Conservation (phyloP, 768 basidiomycete genomes). For the Xerocomellus amylosporus region DNA sequence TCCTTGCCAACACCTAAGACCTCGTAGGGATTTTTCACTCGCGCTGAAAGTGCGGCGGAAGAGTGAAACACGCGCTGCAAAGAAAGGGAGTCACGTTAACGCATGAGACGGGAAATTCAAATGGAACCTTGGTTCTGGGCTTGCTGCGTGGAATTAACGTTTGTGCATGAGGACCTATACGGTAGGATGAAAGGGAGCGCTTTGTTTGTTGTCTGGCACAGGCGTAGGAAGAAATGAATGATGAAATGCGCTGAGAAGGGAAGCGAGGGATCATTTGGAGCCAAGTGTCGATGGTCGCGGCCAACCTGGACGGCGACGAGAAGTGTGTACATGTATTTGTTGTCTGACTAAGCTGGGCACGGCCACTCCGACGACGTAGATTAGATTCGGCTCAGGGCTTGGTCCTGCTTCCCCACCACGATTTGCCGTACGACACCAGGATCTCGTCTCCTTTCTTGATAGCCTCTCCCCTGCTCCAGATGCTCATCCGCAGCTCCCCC, state of each 20-base stretch:
- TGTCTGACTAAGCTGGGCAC: constrained; percentile 19
- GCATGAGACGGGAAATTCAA: constrained; percentile 7
- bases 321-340: constrained; percentile 20
- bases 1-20: constrained; percentile 87
- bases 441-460: constrained; percentile 84
- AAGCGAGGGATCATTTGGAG: constrained; percentile 51
- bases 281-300: not conserved
- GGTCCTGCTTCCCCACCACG: constrained; percentile 65
- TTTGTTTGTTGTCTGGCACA: constrained; percentile 43
- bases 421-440: constrained; percentile 84
- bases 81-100: constrained; percentile 19
- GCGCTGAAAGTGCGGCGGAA: constrained; percentile 47
- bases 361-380: not conserved
- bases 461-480: constrained; percentile 59
- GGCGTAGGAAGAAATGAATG: constrained; percentile 56
- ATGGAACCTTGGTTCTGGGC: constrained; percentile 40
- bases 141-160: constrained; percentile 10
- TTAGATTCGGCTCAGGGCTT: too few relatives aligned
- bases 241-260: constrained; percentile 45
- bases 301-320: not conserved
- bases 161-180: constrained; percentile 31
- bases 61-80: constrained; percentile 74
- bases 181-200: constrained; percentile 39
- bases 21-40: constrained; percentile 82
- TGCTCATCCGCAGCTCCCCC: constrained; percentile 73